Percentiles rank a stretch among this genome's conserved stretches.
phyloP scores from a whole-genome alignment of 78 protist species.

The Bodo saltans region DNA sequence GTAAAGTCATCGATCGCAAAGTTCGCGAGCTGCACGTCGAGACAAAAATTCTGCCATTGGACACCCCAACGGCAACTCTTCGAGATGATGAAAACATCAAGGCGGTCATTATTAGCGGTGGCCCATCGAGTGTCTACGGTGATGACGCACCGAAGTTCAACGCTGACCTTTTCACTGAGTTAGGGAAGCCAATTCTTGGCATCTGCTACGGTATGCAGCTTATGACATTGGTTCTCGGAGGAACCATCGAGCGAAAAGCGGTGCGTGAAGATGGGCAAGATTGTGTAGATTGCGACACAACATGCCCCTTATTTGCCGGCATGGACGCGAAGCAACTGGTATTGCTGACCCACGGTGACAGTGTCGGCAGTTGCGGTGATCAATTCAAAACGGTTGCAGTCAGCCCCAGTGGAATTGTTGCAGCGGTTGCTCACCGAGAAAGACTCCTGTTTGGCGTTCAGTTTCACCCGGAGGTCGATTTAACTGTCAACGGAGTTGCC shows the following conservation, averaged over 20 bases:
- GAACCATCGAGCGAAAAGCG: conserved; percentile 63
- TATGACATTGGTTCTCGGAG: conserved; percentile 57
- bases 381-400: conserved; percentile 51
- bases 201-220: conserved; percentile 96
- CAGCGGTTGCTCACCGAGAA: conserved; percentile 37
- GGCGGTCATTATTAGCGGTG: conserved; percentile 80
- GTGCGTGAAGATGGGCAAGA: conserved; percentile 83
- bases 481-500: conserved; percentile 61
- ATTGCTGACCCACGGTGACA: conserved; percentile 91
- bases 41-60: conserved; percentile 69
- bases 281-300: not conserved
- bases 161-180: conserved; percentile 43
- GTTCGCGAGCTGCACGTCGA: conserved; percentile 83
- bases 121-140: conserved; percentile 76
- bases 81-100: conserved; percentile 29
- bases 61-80: too few species aligned
- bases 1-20: conserved; percentile 85
- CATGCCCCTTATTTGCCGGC: conserved; percentile 48
- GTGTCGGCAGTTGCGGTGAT: conserved; percentile 54
- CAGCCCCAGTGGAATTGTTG: conserved; percentile 45
- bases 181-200: conserved; percentile 81
- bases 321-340: conserved; percentile 46
- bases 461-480: conserved; percentile 93
- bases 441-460: conserved; percentile 57
- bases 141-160: conserved; percentile 72